Percentiles rank a stretch among this genome's conserved stretches.
These are phyloP conservation scores for Pleurotus ostreatus DNA, from an alignment of 768 basidiomycete genomes.

Conservation along the genomic window DNA sequence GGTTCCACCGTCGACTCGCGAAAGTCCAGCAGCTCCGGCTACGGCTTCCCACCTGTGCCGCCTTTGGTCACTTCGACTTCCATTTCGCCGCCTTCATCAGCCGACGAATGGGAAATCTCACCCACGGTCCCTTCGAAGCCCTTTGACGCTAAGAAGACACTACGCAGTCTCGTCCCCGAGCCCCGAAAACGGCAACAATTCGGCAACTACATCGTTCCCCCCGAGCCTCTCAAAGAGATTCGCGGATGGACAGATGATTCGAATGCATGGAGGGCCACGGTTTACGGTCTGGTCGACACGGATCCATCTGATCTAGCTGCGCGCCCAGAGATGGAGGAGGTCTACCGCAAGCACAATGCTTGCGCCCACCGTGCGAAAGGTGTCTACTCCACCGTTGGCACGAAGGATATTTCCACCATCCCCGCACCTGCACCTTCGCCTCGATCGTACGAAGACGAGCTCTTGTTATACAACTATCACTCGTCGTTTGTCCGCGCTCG, in stretches of 20 bases:
- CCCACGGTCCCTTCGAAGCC: constrained; percentile 9
- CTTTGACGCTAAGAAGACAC: constrained; percentile 48
- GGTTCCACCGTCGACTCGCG: constrained; percentile 33
- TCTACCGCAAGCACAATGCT: constrained; percentile 43
- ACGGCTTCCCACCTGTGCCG: constrained; percentile 21
- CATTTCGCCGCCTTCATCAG: constrained; percentile 27
- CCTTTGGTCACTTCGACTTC: constrained; percentile 18
- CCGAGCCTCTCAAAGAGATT: constrained; percentile 44
- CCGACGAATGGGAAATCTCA: constrained; percentile 11
- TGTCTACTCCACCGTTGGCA: constrained; percentile 45
- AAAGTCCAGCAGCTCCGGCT: constrained; percentile 10
- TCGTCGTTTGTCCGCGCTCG: constrained; percentile 38
- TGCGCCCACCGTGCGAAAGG: constrained; percentile 46
- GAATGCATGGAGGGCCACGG: constrained; percentile 59
- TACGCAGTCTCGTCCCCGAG: constrained; percentile 40
- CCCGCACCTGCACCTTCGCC: constrained; percentile 7
- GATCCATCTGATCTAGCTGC: constrained; percentile 13
- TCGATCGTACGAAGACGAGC: constrained; percentile 30
- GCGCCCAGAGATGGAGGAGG: constrained; percentile 23
- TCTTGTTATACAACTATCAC: constrained; percentile 52
- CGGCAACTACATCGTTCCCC: constrained; percentile 26
- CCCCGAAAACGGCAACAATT: constrained; percentile 35
- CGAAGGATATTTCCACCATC: constrained; percentile 15
- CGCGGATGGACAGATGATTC: constrained; percentile 71
- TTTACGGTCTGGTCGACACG: constrained; percentile 50